These are phyloP conservation scores for Phytophthora cajani DNA, from an alignment of 352 stramenopile genomes.

Conservation along the genomic window DNA sequence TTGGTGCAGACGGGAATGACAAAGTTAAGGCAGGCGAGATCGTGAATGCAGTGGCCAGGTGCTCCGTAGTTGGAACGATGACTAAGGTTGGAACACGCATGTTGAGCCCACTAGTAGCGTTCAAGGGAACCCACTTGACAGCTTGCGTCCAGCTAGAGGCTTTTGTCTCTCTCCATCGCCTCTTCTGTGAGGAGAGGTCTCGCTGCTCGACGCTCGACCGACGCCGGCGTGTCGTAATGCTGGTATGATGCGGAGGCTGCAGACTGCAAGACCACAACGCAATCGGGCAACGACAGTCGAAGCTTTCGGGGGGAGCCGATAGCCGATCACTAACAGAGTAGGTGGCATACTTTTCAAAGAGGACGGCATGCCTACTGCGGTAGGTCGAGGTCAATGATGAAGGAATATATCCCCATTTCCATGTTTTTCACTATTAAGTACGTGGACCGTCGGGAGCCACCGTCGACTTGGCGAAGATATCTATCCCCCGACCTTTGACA, in stretches of 20 bases:
- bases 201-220: background rate
- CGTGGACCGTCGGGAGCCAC: background rate
- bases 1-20: background rate
- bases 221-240: no score
- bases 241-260: no score
- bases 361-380: no score
- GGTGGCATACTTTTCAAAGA: background rate
- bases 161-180: background rate
- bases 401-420: conserved; percentile 1
- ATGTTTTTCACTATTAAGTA: background rate
- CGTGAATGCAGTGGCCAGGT: background rate
- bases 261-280: no score
- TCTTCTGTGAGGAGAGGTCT: background rate
- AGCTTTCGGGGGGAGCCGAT: background rate
- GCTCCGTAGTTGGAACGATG: background rate
- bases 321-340: background rate
- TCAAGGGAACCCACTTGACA: conserved; percentile 2
- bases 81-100: background rate
- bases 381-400: background rate
- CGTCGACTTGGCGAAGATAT: background rate
- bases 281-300: no score
- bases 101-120: background rate
- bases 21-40: background rate
- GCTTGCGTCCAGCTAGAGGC: conserved; percentile 1
- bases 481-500: conserved; percentile 19